Evolutionary conservation across 805 yeast species (phyloP), one percentile per base, ranked within the genome.

Genomic region (Sugiyamaella americana): DNA sequence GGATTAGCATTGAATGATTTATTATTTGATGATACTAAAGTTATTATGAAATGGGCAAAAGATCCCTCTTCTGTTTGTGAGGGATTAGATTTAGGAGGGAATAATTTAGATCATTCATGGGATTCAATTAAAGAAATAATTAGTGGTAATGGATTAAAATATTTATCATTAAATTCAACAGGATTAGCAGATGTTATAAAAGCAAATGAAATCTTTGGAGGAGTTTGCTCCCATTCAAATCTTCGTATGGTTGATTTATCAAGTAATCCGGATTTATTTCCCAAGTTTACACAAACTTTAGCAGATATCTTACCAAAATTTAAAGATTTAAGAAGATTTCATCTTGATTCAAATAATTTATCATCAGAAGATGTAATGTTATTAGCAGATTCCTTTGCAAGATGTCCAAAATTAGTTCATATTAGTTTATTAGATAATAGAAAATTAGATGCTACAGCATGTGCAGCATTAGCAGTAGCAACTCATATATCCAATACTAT

Each of bases 41-140:
- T 75, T 19, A 49, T 86, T 20, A 71, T 77, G 4, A 64, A 75
- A 40, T 87, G 91, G 88, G 62, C 84, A 46, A 57, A 67, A 43
- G n/a, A 55, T 18, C 61, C 61, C 50, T 63, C 64, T 62, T 58
- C 67, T 55, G 67, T 58, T 22, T 73, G 80, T 3, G 60, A 79
- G 52, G 96, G 96, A 2, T 63, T 89, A 4, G 96, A 88, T 68
- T 57, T 89, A 18, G 94, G 95, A 2, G 89, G 82, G 58, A 89
- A 89, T 60, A 89, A 86, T 60, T 65, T 62, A 47, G 59, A 60
- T 49, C 64, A 57, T 3, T 52, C 50, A 43, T 50, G 56, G 50
- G 53, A 47, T 4, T 45, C 53, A 1, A 48, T 48, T 17, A 40
- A 45, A 10, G 34, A 40, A 10, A 26, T 57, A 18, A 34, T 61